A percentile compares a stretch with the other conserved stretches of the same genome.
Evolutionary conservation across 192 early-diverging fungal species (phyloP).

Genomic region (Coemansia sp.): DNA sequence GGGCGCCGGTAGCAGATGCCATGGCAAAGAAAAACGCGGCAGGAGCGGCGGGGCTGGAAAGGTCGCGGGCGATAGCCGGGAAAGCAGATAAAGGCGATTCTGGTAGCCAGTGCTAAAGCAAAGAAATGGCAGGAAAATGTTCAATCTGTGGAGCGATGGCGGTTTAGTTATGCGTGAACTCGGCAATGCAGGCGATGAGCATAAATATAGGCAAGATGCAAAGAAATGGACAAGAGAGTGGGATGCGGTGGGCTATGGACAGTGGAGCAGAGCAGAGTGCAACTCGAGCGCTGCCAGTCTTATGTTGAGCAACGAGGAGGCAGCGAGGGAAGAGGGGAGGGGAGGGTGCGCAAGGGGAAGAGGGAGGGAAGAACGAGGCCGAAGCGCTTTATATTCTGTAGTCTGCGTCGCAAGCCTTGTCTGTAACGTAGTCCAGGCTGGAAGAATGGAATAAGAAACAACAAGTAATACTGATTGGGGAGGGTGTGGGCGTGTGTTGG

Average conservation of each 20-base stretch:
- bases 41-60: not conserved
- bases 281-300: constrained; percentile 9
- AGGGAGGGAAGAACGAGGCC: constrained; percentile 15
- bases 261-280: constrained; percentile 11
- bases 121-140: not conserved
- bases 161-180: not conserved
- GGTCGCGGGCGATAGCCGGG: not conserved
- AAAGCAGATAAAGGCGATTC: constrained; percentile 1
- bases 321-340: constrained; percentile 13
- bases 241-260: not conserved
- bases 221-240: not conserved
- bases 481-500: constrained; percentile 14
- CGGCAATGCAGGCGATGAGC: not conserved
- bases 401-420: constrained; percentile 12
- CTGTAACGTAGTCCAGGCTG: constrained; percentile 8
- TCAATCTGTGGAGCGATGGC: not conserved
- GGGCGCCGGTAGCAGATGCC: constrained; percentile 24
- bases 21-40: constrained; percentile 9
- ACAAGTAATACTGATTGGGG: constrained; percentile 37
- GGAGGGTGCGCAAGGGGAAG: constrained; percentile 20
- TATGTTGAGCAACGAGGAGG: constrained; percentile 4
- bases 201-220: not conserved
- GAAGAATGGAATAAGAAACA: constrained; percentile 44
- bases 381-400: constrained; percentile 27
- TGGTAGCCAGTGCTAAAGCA: not conserved